Evolutionary conservation across 1,139 yeast species (phyloP).

Genomic region (Debaryomycetaceae sp.): DNA sequence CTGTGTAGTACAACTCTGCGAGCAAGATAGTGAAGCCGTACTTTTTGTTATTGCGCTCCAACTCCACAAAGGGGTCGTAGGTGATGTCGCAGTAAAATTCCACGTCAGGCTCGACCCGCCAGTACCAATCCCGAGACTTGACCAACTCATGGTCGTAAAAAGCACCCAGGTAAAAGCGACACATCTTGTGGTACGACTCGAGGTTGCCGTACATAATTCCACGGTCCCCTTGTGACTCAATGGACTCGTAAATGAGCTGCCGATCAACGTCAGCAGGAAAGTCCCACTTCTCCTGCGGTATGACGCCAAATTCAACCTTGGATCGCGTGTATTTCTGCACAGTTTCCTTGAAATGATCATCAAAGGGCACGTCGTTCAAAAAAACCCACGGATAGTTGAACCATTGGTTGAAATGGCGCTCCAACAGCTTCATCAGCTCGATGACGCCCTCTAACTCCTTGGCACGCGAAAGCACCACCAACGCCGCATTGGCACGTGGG

Average conservation of each 20-base stretch:
- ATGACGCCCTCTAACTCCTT: constrained; percentile 67
- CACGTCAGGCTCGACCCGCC: constrained; percentile 82
- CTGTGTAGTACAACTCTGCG: constrained; percentile 70
- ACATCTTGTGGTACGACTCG: constrained; percentile 76
- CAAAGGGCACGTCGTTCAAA: constrained; percentile 72
- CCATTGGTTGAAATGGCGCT: constrained; percentile 87
- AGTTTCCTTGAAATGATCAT: constrained; percentile 51
- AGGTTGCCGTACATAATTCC: constrained; percentile 77
- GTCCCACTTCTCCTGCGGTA: constrained; percentile 67
- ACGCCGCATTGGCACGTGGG: constrained; percentile 67
- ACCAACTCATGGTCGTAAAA: constrained; percentile 71
- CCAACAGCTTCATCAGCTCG: constrained; percentile 65
- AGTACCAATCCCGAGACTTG: constrained; percentile 50
- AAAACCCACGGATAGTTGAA: constrained; percentile 87
- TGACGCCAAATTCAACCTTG: constrained; percentile 62
- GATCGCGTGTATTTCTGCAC: constrained; percentile 51
- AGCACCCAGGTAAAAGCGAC: constrained; percentile 53
- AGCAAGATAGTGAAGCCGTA: constrained; percentile 82
- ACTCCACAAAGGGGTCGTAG: constrained; percentile 82
- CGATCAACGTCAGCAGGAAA: constrained; percentile 28
- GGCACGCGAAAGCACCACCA: constrained; percentile 80
- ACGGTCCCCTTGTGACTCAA: constrained; percentile 72
- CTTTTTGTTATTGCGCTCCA: constrained; percentile 64
- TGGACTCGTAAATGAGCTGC: constrained; percentile 45
- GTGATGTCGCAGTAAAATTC: constrained; percentile 86